A percentile compares a stretch with the other conserved stretches of the same genome.
Conservation (phyloP, 768 basidiomycete genomes). For the Porpolomopsis calyptriformis region DNA sequence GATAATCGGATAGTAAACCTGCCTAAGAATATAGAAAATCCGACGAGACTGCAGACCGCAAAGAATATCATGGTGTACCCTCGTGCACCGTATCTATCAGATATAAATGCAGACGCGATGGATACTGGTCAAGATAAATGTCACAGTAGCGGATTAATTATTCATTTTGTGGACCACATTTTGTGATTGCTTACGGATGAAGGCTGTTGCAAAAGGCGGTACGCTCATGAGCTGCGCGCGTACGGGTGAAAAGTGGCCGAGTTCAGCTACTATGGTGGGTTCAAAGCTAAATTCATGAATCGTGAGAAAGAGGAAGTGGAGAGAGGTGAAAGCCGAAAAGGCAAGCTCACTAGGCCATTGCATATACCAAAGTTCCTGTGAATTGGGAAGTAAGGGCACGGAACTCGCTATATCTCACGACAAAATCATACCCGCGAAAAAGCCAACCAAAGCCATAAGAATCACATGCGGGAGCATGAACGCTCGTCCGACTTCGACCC, state of each 20-base stretch:
- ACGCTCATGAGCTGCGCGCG: conserved; percentile 55
- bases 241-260: conserved; percentile 41
- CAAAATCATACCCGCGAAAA: conserved; percentile 40
- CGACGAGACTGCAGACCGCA: conserved; percentile 32
- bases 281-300: conserved; percentile 40
- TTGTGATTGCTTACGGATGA: conserved; percentile 29
- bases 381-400: background rate
- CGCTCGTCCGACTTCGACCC: conserved; percentile 41
- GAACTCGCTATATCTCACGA: background rate
- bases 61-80: conserved; percentile 37
- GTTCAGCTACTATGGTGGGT: conserved; percentile 57
- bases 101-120: conserved; percentile 30
- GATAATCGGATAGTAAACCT: conserved; percentile 9
- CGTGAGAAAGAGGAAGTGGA: background rate
- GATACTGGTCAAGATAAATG: background rate
- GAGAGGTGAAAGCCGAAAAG: background rate
- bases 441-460: conserved; percentile 39
- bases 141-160: too few relatives aligned
- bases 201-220: conserved; percentile 42
- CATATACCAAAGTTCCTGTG: conserved; percentile 35
- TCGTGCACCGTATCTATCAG: conserved; percentile 43
- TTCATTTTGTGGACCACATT: too few relatives aligned
- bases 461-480: conserved; percentile 45
- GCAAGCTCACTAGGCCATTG: conserved; percentile 36
- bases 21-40: conserved; percentile 51